Evolutionary conservation across 2,329 filamentous ascomycete species (phyloP), one percentile per base, ranked within the genome.

Genomic region (Phialocephala sp.): DNA sequence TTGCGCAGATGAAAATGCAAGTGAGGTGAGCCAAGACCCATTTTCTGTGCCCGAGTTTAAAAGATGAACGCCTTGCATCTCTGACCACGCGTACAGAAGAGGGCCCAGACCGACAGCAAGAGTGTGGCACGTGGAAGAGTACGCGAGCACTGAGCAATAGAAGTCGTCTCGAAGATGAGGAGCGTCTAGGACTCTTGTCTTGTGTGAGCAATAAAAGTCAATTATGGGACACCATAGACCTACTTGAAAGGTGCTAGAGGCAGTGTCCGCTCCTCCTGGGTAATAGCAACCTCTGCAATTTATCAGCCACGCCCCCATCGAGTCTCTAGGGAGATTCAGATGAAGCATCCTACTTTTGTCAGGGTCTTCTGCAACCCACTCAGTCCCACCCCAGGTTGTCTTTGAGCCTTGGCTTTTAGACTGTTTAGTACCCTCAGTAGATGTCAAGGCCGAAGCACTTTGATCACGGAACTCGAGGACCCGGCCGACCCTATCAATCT

Each of bases 141-240:
- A 98, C 11, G 95, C 93, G 62, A 99, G 83, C 2, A 94, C 84
- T 0, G 94, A 95, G 79, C 93, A 97, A 77, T 99, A 99, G 77
- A 94, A 99, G 77, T 99, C 94, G 73, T 98, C 93, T 64, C 93
- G 88, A n/a, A 98, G 82, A 60, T 88, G 87, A 2, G 94, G 93
- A 9, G 94, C 94, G 79, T 97, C 93, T 5, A 99, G 84, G 8
- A 97, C 91, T 79, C 88, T 91, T 68, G 11, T 18, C n/a, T 1
- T 18, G 18, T 65, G 73, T 83, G 63, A 84, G 75, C 52, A 62
- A 36, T 62, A 56, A 35, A 41, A 14, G 18, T 20, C 43, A 37
- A 35, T 14, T 35, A n/a, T 36, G 45, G 35, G 24, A 12, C 11
- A 39, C 4, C 22, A 32, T 22, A 1, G 12, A 54, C 64, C 58